Evolutionary conservation across 805 yeast species (phyloP).

Genomic region (Saturnispora hagleri): DNA sequence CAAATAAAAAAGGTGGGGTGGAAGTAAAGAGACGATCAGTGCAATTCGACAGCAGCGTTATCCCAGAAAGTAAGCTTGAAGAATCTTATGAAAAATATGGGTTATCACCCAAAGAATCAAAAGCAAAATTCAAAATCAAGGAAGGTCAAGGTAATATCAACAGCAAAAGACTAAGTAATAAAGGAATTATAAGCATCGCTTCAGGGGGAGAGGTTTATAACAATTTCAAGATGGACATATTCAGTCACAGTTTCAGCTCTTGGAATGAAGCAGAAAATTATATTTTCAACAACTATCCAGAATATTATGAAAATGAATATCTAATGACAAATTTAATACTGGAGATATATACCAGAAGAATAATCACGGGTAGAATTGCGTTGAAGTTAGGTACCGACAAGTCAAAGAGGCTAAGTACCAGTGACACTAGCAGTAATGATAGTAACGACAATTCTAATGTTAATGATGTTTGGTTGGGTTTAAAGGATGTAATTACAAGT

Average conservation of each 20-base stretch:
- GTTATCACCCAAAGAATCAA: neutral
- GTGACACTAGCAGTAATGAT: neutral
- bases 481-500: slow-evolving; percentile 45
- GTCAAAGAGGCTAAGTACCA: slow-evolving; percentile 13
- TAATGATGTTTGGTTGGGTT: slow-evolving; percentile 27
- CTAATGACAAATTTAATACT: slow-evolving; percentile 21
- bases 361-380: slow-evolving; percentile 25
- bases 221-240: slow-evolving; percentile 14
- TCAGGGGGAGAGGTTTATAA: slow-evolving; percentile 21
- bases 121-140: neutral
- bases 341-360: slow-evolving; percentile 26
- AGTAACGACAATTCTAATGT: neutral
- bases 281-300: slow-evolving; percentile 14
- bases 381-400: slow-evolving; percentile 19
- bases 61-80: slow-evolving; percentile 2
- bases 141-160: neutral
- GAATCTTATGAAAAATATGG: slow-evolving; percentile 6
- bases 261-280: slow-evolving; percentile 15
- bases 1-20: slow-evolving; percentile 7
- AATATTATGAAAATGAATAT: slow-evolving; percentile 19
- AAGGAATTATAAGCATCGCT: slow-evolving; percentile 23
- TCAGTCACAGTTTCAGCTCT: slow-evolving; percentile 8
- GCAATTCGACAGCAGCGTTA: neutral
- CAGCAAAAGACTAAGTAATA: slow-evolving; percentile 15
- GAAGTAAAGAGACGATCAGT: slow-evolving; percentile 1